Evolutionary conservation across 2,329 filamentous ascomycete species (phyloP).

Genomic region (Zymoseptoria passerinii): DNA sequence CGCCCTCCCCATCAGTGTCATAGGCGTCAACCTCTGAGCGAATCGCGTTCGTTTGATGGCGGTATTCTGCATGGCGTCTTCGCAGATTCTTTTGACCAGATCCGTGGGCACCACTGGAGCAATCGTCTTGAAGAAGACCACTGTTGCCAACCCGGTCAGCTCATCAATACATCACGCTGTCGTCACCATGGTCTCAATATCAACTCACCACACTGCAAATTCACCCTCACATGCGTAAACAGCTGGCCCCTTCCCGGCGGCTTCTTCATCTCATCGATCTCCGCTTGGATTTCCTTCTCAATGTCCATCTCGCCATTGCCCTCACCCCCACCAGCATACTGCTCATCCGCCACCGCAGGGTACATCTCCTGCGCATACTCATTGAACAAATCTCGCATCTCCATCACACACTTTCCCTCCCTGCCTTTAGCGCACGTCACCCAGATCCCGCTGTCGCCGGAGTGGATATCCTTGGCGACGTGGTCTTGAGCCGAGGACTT

Average conservation of each 20-base stretch:
- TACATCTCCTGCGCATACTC: constrained; percentile 59
- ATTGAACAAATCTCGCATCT: constrained; percentile 55
- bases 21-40: constrained; percentile 53
- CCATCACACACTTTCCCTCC: constrained; percentile 60
- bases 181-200: background rate
- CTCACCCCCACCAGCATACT: constrained; percentile 27
- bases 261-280: constrained; percentile 57
- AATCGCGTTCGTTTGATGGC: constrained; percentile 48
- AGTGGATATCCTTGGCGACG: constrained; percentile 41
- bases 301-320: constrained; percentile 48
- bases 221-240: constrained; percentile 46
- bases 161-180: background rate
- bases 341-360: constrained; percentile 30
- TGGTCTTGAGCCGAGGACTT: constrained; percentile 19
- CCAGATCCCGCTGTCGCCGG: constrained; percentile 69
- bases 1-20: constrained; percentile 55
- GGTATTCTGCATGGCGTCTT: constrained; percentile 44
- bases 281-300: constrained; percentile 62
- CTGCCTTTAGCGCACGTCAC: constrained; percentile 66
- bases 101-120: constrained; percentile 51
- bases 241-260: constrained; percentile 38
- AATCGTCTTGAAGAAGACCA: constrained; percentile 51
- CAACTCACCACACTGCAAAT: constrained; percentile 47
- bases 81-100: constrained; percentile 51
- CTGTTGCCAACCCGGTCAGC: constrained; percentile 27